Evolutionary conservation across 2,329 filamentous ascomycete genomes (phyloP).

Genomic region (Diaporthe eres): DNA sequence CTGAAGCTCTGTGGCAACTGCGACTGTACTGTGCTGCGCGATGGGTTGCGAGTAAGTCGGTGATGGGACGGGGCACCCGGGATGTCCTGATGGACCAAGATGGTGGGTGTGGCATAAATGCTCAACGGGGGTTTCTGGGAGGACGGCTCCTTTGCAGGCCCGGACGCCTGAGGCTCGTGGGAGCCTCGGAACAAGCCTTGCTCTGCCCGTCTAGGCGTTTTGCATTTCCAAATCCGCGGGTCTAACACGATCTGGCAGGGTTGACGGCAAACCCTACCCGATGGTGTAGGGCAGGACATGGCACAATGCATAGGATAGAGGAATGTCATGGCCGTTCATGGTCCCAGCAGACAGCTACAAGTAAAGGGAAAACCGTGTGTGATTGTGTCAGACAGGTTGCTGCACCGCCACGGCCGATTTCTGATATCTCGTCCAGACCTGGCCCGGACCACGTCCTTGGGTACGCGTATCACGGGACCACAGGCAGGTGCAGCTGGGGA

Average conservation of each 20-base stretch:
- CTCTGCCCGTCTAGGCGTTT: constrained; percentile 10
- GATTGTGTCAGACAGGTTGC: background rate
- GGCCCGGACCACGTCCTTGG: background rate
- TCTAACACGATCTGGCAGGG: constrained; percentile 3
- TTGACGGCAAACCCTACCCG: background rate
- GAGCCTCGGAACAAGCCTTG: constrained; percentile 10
- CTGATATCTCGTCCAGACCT: background rate
- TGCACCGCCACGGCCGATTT: background rate
- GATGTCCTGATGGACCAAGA: background rate
- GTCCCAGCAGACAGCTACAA: background rate
- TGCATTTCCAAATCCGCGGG: constrained; percentile 15
- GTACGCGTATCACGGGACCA: constrained; percentile 28
- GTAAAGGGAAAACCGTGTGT: background rate
- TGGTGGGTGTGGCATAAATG: constrained; percentile 9
- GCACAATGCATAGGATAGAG: background rate
- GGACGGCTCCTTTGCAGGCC: background rate
- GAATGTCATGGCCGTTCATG: background rate
- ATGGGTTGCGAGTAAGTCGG: background rate
- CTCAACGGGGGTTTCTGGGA: constrained; percentile 2
- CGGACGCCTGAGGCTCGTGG: constrained; percentile 12
- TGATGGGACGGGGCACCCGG: background rate
- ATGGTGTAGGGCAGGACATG: background rate
- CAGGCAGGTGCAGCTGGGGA: constrained; percentile 18
- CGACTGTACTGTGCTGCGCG: background rate
- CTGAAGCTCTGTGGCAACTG: constrained; percentile 19